Conservation (phyloP, 306 rosid species). For the Crataegus laevigata region DNA sequence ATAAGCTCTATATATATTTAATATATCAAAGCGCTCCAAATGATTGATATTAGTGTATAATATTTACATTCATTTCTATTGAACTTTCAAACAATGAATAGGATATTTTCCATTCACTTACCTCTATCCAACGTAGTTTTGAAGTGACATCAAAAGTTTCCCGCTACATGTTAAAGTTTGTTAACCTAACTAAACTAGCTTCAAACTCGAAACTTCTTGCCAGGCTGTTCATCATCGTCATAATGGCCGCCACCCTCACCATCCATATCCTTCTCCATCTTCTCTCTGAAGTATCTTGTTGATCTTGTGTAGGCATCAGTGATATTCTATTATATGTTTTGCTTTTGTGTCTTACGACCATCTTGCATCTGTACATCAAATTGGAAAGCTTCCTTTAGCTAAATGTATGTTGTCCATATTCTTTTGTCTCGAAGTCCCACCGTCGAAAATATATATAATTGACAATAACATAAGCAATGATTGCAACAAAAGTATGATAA, state of each 20-base stretch:
- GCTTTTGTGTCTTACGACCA: conserved; percentile 89
- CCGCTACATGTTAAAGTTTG: background rate
- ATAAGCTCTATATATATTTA: no score
- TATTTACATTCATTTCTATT: background rate
- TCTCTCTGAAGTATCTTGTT: conserved; percentile 85
- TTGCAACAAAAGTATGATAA: background rate
- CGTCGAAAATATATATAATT: conserved; percentile 22
- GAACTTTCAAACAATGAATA: background rate
- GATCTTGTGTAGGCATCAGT: conserved; percentile 84
- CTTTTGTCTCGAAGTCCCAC: conserved; percentile 98
- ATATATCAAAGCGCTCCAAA: no score
- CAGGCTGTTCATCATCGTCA: conserved; percentile 69
- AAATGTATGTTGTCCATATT: conserved; percentile 98
- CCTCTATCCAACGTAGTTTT: background rate
- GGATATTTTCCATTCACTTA: background rate
- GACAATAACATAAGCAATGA: background rate
- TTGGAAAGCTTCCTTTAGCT: conserved; percentile 97
- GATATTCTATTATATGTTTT: conserved; percentile 94
- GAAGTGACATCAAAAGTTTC: background rate
- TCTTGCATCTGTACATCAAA: conserved; percentile 99
- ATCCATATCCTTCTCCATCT: conserved; percentile 60
- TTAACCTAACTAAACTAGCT: background rate
- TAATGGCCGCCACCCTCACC: conserved; percentile 32
- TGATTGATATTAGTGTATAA: background rate
- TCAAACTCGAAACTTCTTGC: conserved; percentile 81